These are phyloP conservation scores for Crithidia brevicula DNA, from an alignment of 208 protist species.

Conservation along the genomic window DNA sequence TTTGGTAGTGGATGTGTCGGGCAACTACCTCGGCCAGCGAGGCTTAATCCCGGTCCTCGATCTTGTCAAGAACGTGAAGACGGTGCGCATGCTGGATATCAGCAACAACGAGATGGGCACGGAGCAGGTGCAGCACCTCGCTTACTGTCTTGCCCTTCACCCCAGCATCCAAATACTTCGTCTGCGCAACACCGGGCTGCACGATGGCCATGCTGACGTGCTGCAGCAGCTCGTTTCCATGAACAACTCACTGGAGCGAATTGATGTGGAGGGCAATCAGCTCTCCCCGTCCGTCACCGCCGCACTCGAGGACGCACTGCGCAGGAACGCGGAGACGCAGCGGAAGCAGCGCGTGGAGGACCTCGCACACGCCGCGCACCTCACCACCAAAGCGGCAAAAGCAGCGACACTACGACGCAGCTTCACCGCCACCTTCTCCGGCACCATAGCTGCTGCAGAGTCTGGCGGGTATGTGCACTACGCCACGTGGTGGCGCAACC, in stretches of 20 bases:
- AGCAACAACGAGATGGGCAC: conserved; percentile 78
- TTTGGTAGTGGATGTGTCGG: conserved; percentile 64
- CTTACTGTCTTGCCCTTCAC: conserved; percentile 81
- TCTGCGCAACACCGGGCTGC: conserved; percentile 65
- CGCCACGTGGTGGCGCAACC: conserved; percentile 88
- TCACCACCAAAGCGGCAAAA: conserved; percentile 14
- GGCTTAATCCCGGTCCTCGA: conserved; percentile 84
- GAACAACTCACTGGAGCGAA: conserved; percentile 52
- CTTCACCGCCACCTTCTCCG: conserved; percentile 44
- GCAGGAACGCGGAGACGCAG: conserved; percentile 15
- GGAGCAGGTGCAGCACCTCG: conserved; percentile 77
- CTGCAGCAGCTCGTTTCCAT: conserved; percentile 69
- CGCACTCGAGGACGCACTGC: conserved; percentile 11
- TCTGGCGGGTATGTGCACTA: conserved; percentile 84
- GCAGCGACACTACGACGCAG: background rate
- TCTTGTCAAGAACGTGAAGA: conserved; percentile 82
- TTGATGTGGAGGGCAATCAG: conserved; percentile 61
- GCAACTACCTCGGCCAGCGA: conserved; percentile 84
- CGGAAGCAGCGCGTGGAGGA: conserved; percentile 19
- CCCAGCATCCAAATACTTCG: conserved; percentile 58
- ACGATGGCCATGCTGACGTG: conserved; percentile 60
- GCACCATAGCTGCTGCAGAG: conserved; percentile 35
- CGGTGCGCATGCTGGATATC: conserved; percentile 65
- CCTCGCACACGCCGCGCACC: conserved; percentile 26
- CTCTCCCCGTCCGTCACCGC: conserved; percentile 44